Conservation (phyloP, 306 rosid species). For the Rosa lucieae region DNA sequence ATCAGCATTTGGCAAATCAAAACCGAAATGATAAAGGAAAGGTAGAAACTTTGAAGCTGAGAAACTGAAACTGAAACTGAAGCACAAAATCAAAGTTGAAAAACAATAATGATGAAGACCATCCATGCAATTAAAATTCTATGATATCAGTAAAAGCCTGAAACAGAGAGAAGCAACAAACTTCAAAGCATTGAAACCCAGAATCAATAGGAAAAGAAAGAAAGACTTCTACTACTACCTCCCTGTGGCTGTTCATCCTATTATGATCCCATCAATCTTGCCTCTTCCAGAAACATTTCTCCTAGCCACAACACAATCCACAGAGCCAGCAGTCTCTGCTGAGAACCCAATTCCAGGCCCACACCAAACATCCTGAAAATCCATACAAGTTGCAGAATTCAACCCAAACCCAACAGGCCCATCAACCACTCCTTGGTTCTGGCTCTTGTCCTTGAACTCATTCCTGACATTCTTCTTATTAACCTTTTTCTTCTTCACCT, state of each 20-base stretch:
- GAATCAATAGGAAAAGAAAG: not conserved
- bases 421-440: slow-evolving; percentile 42
- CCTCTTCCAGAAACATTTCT: slow-evolving; percentile 64
- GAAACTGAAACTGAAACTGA: not conserved
- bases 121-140: not conserved
- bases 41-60: not conserved
- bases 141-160: too few relatives aligned
- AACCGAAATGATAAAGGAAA: not conserved
- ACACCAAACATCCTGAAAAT: slow-evolving; percentile 94
- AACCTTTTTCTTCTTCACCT: slow-evolving; percentile 52
- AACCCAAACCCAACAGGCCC: slow-evolving; percentile 33
- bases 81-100: not conserved
- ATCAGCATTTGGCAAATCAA: not conserved
- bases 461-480: slow-evolving; percentile 22
- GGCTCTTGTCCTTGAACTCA: slow-evolving; percentile 12
- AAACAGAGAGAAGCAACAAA: not conserved
- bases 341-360: slow-evolving; percentile 94
- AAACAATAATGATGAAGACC: not conserved
- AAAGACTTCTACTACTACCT: slow-evolving; percentile 39
- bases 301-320: slow-evolving; percentile 80
- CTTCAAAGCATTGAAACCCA: slow-evolving; percentile 3
- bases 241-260: slow-evolving; percentile 50
- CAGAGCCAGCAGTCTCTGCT: slow-evolving; percentile 62
- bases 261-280: slow-evolving; percentile 61
- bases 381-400: slow-evolving; percentile 47